These are phyloP conservation scores for Guyanaporus albipodus DNA, from an alignment of 768 basidiomycete species.

Conservation along the genomic window DNA sequence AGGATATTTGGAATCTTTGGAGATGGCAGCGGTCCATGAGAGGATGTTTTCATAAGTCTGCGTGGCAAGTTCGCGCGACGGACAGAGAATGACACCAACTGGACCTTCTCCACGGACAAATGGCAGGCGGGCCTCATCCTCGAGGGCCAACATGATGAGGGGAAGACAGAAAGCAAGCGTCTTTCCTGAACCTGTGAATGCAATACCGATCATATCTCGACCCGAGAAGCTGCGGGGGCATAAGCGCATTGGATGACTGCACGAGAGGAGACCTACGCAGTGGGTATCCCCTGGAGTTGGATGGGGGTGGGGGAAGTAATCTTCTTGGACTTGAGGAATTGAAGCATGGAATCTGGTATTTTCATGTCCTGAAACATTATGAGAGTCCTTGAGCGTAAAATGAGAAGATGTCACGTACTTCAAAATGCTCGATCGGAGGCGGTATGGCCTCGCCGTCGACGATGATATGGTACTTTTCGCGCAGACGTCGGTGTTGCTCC, in stretches of 20 bases:
- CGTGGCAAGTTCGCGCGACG: constrained; percentile 92
- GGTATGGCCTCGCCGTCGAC: constrained; percentile 94
- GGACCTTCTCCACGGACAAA: constrained; percentile 94
- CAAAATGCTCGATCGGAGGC: constrained; percentile 88
- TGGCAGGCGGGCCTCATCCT: constrained; percentile 88
- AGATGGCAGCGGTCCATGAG: constrained; percentile 78
- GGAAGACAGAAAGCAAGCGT: constrained; percentile 99
- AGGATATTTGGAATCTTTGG: constrained; percentile 79
- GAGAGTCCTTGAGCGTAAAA: constrained; percentile 4
- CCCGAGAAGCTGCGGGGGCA: constrained; percentile 72
- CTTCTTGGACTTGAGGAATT: constrained; percentile 78
- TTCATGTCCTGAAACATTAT: constrained; percentile 82
- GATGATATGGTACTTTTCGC: constrained; percentile 91
- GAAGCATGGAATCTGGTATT: constrained; percentile 82
- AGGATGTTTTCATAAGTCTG: constrained; percentile 96
- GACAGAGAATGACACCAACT: constrained; percentile 94
- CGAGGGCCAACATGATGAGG: constrained; percentile 91
- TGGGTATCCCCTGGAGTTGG: constrained; percentile 94
- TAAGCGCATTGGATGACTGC: constrained; percentile 2
- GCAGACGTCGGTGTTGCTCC: constrained; percentile 67
- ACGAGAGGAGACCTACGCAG: constrained; percentile 58
- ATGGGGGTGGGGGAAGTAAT: constrained; percentile 91
- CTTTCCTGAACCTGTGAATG: constrained; percentile 98
- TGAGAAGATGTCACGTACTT: constrained; percentile 37
- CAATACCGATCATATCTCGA: constrained; percentile 97